Percentiles rank a stretch among this genome's conserved stretches.
Evolutionary conservation across 1,139 yeast species (phyloP).

Genomic region (Candida dubliniensis): DNA sequence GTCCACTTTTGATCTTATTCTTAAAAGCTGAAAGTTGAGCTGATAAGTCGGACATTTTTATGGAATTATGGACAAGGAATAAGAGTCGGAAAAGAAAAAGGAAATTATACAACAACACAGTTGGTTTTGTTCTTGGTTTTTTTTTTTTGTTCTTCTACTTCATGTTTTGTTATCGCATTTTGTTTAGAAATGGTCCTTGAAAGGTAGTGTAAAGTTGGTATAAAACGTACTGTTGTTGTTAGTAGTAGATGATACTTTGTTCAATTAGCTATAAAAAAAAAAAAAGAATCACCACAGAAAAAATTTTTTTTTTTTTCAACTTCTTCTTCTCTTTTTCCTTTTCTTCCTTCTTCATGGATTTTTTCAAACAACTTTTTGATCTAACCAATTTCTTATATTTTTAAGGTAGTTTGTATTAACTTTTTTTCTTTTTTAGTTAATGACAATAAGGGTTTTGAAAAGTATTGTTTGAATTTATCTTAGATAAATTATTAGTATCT

Average conservation of each 20-base stretch:
- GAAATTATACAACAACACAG: neutral
- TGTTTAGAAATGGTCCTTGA: neutral
- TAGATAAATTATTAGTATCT: constrained; percentile 21
- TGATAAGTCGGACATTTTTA: constrained; percentile 43
- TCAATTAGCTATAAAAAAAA: too few relatives aligned
- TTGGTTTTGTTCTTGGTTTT: too few relatives aligned
- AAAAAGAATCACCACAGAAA: neutral
- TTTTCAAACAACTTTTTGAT: constrained; percentile 5
- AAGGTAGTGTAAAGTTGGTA: too few relatives aligned
- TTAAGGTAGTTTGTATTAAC: neutral
- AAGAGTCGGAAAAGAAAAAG: neutral
- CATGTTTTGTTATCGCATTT: neutral
- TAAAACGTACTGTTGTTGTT: neutral
- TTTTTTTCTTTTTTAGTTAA: constrained; percentile 5
- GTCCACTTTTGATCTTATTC: constrained; percentile 49
- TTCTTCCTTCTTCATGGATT: constrained; percentile 3
- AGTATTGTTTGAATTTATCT: constrained; percentile 19
- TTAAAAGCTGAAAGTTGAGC: constrained; percentile 51
- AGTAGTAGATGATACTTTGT: too few relatives aligned
- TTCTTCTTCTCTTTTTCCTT: constrained; percentile 6
- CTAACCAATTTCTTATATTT: constrained; percentile 1
- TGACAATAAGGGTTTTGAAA: neutral
- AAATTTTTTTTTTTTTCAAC: neutral
- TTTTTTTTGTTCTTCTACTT: too few relatives aligned
- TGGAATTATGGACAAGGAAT: neutral